Evolutionary conservation across 352 stramenopile species (phyloP).

Genomic region (Phytophthora colocasiae): DNA sequence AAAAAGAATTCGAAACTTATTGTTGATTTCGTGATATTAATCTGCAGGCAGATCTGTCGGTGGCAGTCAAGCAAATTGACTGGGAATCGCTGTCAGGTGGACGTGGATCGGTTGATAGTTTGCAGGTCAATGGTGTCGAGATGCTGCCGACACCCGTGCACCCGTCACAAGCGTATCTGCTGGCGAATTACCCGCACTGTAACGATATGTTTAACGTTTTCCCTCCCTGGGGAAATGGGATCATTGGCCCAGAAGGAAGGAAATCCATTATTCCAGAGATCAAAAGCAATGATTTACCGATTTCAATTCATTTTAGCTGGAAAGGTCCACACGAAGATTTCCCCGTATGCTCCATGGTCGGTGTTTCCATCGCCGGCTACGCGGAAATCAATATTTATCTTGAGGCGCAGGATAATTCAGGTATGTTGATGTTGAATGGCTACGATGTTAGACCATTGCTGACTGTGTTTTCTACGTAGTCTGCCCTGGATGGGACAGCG

Average conservation of each 20-base stretch:
- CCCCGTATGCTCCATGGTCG: conserved; percentile 82
- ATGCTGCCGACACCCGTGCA: conserved; percentile 60
- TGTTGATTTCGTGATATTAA: conserved; percentile 14
- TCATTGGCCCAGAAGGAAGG: conserved; percentile 63
- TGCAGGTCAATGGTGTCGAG: conserved; percentile 70
- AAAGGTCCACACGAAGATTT: conserved; percentile 52
- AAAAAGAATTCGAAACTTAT: background rate
- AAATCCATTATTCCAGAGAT: conserved; percentile 74
- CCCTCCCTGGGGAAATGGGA: conserved; percentile 76
- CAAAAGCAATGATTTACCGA: conserved; percentile 41
- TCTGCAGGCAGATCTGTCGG: conserved; percentile 72
- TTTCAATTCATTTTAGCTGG: conserved; percentile 73
- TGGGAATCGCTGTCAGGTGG: conserved; percentile 65
- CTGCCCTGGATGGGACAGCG: conserved; percentile 78
- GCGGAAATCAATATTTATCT: conserved; percentile 85
- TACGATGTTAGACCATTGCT: conserved; percentile 5
- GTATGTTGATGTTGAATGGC: conserved; percentile 32
- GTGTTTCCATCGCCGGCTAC: conserved; percentile 76
- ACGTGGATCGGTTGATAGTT: conserved; percentile 61
- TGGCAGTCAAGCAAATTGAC: conserved; percentile 86
- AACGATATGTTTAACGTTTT: conserved; percentile 89
- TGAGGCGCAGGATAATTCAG: conserved; percentile 80
- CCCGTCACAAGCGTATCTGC: conserved; percentile 68
- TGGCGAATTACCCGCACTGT: conserved; percentile 83
- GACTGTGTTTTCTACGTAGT: conserved; percentile 27